Evolutionary conservation across 805 yeast genomes (phyloP).

Genomic region (Kazachstania psychrophila): DNA sequence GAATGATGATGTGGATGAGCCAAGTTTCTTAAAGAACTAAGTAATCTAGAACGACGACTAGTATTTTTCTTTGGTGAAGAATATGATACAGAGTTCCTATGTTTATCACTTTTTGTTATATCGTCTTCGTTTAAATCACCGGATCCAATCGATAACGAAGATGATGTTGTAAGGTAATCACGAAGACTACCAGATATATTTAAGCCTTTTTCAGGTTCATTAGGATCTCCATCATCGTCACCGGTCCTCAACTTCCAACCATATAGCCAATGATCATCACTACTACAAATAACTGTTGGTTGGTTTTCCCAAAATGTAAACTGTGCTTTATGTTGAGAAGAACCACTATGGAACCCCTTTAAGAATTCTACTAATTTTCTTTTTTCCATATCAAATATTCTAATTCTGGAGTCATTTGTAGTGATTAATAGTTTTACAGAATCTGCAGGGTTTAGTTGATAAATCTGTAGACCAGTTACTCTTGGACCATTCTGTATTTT

Average conservation of each 20-base stretch:
- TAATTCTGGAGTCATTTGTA: constrained; percentile 70
- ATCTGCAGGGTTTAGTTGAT: constrained; percentile 21
- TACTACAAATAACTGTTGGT: constrained; percentile 57
- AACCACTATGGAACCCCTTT: constrained; percentile 63
- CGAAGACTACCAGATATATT: not conserved
- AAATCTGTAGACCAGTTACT: constrained; percentile 68
- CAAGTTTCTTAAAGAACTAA: not conserved
- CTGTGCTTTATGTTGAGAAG: constrained; percentile 61
- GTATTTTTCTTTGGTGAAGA: not conserved
- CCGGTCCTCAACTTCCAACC: constrained; percentile 52
- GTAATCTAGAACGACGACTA: not conserved
- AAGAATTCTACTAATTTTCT: constrained; percentile 53
- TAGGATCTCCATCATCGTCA: constrained; percentile 6
- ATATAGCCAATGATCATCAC: constrained; percentile 83
- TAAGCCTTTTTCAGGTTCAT: not conserved
- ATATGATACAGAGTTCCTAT: not conserved
- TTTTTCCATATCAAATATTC: constrained; percentile 51
- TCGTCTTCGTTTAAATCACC: not conserved
- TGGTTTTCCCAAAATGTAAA: constrained; percentile 7
- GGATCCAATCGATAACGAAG: not conserved
- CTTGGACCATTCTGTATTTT: constrained; percentile 37
- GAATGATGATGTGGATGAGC: not conserved
- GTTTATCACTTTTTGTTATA: not conserved
- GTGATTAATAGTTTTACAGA: constrained; percentile 46
- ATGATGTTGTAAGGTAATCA: not conserved